Conservation (phyloP, 164 flowering plant genomes). For the Nymphaea thermarum region DNA sequence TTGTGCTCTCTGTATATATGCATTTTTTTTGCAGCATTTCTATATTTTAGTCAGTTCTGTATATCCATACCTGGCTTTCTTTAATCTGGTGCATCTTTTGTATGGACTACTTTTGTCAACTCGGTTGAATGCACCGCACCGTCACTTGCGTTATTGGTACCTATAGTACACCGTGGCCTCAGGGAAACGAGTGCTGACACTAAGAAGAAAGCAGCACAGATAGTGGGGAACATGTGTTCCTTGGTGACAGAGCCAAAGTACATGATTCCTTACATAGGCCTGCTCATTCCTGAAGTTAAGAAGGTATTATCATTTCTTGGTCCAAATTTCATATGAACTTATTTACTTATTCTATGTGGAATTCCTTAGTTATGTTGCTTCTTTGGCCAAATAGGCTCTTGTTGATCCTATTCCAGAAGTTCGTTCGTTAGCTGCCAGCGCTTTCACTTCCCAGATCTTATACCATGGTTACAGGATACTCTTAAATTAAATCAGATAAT, state of each 20-base stretch:
- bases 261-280: slow-evolving; percentile 91
- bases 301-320: too few species aligned
- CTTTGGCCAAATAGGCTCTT: slow-evolving; percentile 82
- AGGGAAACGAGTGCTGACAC: slow-evolving; percentile 96
- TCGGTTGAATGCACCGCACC: slow-evolving; percentile 68
- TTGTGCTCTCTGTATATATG: too few species aligned
- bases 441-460: slow-evolving; percentile 97
- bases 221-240: slow-evolving; percentile 98
- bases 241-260: slow-evolving; percentile 96
- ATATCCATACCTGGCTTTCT: neutral
- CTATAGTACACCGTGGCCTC: slow-evolving; percentile 90
- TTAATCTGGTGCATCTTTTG: too few species aligned
- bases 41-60: too few species aligned
- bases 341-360: too few species aligned
- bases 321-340: too few species aligned
- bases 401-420: slow-evolving; percentile 99
- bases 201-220: slow-evolving; percentile 96
- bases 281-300: slow-evolving; percentile 98
- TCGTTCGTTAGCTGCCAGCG: slow-evolving; percentile 91
- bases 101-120: too few species aligned
- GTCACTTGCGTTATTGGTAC: slow-evolving; percentile 93
- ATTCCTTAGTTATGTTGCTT: too few species aligned
- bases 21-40: neutral
- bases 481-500: slow-evolving; percentile 85
- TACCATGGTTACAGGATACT: slow-evolving; percentile 86